A percentile compares a stretch with the other conserved stretches of the same genome.
phyloP scores from a whole-genome alignment of 1,284 basidiomycete species.

The Laetiporus sulphureus region DNA sequence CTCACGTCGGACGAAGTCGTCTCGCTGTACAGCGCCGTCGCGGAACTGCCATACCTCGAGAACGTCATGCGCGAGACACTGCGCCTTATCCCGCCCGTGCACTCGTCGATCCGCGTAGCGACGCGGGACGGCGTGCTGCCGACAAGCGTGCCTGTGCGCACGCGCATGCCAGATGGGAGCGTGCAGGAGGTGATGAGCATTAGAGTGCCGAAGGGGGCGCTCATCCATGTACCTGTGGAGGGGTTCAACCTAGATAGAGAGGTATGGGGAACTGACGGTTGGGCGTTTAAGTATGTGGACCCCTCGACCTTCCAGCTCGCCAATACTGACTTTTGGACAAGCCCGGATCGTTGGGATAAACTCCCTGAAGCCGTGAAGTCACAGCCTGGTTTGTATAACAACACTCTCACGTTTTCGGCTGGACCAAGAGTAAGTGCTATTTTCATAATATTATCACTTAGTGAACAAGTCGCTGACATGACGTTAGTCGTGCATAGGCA shows the following conservation, averaged over 20 bases:
- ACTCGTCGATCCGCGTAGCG: constrained; percentile 72
- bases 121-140: constrained; percentile 71
- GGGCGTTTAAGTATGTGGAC: constrained; percentile 69
- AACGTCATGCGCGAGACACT: constrained; percentile 73
- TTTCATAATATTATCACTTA: too few species aligned
- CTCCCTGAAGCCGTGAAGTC: constrained; percentile 55
- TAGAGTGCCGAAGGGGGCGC: constrained; percentile 55
- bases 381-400: constrained; percentile 64
- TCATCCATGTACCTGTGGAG: constrained; percentile 71
- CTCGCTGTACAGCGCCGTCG: constrained; percentile 48
- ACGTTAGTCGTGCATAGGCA: constrained; percentile 68
- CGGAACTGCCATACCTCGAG: constrained; percentile 66
- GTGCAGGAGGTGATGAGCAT: constrained; percentile 38
- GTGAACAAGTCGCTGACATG: background rate
- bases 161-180: constrained; percentile 36
- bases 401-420: constrained; percentile 68
- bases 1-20: constrained; percentile 53
- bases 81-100: constrained; percentile 72
- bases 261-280: constrained; percentile 72
- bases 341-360: constrained; percentile 74
- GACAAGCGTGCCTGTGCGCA: constrained; percentile 54
- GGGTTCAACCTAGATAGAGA: constrained; percentile 68
- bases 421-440: constrained; percentile 66
- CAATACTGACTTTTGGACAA: constrained; percentile 23
- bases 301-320: too few species aligned